Base-by-base conservation (phyloP, 371 early-diverging fungal genomes). In the Rhizopus stolonifer region DNA sequence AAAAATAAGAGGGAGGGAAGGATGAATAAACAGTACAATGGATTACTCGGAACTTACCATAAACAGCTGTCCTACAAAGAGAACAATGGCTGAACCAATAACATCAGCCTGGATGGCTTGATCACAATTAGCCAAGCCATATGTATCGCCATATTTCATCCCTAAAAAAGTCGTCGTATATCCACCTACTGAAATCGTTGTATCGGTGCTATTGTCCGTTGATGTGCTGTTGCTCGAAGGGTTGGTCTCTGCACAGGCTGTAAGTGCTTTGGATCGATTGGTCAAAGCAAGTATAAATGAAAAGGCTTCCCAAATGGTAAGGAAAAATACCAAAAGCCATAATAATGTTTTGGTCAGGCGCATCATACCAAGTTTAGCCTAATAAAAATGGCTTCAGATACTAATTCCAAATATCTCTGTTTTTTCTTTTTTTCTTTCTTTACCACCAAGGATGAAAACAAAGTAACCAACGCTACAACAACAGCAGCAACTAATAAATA, bases 91-190 rank as follows among this genome's bases (percentile, higher is more conserved):
- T 32, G 65, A 49, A 17, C 70, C 73, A 49, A 76, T 70, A 6
- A 76, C 69, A 42, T 67, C 77, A n/a, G 73, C 77, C 49, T 76
- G 73, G 10, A 72, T 71, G 13, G 77, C 77, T 44, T 76, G 77
- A 11, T 46, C 60, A 51, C 77, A 76, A 29, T 76, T 70, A 32
- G 77, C 72, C 33, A 76, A 62, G 9, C 77, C 77, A 46, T 76
- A 76, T 0, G 73, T 72, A 29, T 70, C 52, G 24, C 77, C 77
- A 17, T 61, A 33, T 45, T 70, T 52, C 77, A 76, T 72, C 14
- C 77, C 77, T 56, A 76, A 51, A 56, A 72, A 76, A 6, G 73
- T 72, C 4, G 69, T 62, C 2, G 64, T 53, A 43, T 66, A 70
- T 19, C 57, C 69, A 18, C 62, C 74, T 1, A 74, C 51, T 8